Conservation (phyloP, 768 basidiomycete genomes). For the Leccinum subgranulosum region DNA sequence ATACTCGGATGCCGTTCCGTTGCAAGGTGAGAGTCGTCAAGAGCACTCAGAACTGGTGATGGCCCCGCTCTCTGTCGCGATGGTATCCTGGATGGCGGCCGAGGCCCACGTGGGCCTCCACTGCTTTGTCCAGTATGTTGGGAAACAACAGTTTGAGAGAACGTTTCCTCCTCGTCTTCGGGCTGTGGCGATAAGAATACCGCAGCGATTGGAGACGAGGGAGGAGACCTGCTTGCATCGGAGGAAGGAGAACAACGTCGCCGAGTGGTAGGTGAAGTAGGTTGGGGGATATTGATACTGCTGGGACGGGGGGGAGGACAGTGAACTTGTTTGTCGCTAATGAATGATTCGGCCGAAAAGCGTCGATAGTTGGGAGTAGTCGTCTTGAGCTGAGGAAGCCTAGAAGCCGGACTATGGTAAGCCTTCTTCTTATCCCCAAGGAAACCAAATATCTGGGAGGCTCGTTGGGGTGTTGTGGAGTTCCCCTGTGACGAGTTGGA, state of each 20-base stretch:
- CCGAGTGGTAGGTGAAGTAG: conserved; percentile 8
- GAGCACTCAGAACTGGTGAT: conserved; percentile 4
- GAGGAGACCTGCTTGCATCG: conserved; percentile 8
- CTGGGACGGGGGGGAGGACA: conserved; percentile 13
- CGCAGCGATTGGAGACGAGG: conserved; percentile 2
- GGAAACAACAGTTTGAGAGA: not conserved
- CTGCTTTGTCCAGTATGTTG: conserved; percentile 23
- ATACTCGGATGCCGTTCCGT: not conserved
- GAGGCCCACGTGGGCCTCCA: conserved; percentile 45
- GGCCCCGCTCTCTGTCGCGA: conserved; percentile 29
- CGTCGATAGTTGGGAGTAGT: conserved; percentile 18
- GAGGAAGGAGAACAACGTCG: conserved; percentile 16
- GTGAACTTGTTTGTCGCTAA: conserved; percentile 22
- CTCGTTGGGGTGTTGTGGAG: conserved; percentile 58
- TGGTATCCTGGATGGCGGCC: conserved; percentile 33
- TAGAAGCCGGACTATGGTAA: conserved; percentile 33
- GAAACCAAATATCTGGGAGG: conserved; percentile 75
- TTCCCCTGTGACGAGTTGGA: conserved; percentile 35
- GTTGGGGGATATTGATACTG: conserved; percentile 12
- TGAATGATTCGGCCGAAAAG: conserved; percentile 23
- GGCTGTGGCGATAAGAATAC: not conserved
- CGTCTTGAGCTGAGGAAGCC: conserved; percentile 29
- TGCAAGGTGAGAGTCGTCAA: not conserved
- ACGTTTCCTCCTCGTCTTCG: conserved; percentile 2
- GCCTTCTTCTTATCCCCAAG: conserved; percentile 48